phyloP scores from a whole-genome alignment of 2,329 filamentous ascomycete species.

The Exophiala dermatitidis region DNA sequence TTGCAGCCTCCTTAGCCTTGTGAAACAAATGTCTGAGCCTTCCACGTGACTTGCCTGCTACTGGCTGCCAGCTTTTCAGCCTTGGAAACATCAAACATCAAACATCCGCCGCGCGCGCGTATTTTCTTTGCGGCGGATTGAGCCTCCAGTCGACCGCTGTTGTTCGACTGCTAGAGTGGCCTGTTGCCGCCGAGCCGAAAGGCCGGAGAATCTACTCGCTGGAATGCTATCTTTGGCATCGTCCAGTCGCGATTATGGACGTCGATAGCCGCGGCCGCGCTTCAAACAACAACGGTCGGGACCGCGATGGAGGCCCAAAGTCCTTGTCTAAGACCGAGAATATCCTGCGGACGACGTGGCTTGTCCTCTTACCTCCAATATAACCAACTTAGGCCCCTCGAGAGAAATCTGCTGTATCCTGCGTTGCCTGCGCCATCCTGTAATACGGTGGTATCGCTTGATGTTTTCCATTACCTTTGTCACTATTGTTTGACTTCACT shows the following conservation, averaged over 20 bases:
- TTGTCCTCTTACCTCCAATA: neutral
- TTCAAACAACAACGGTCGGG: slow-evolving; percentile 10
- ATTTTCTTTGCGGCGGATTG: neutral
- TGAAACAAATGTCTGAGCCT: neutral
- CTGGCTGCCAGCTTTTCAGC: slow-evolving; percentile 2
- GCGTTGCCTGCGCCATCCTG: neutral
- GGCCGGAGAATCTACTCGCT: neutral
- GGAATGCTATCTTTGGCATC: slow-evolving; percentile 6
- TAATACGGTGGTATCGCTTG: neutral
- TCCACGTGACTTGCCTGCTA: neutral
- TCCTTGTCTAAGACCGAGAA: slow-evolving; percentile 5
- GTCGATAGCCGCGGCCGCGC: slow-evolving; percentile 6
- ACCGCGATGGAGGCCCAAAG: neutral
- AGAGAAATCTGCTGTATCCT: neutral
- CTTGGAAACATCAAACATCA: neutral
- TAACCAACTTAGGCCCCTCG: neutral
- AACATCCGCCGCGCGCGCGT: slow-evolving; percentile 9
- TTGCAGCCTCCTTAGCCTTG: slow-evolving; percentile 3
- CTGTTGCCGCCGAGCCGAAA: neutral
- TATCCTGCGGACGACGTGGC: neutral
- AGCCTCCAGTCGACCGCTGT: slow-evolving; percentile 8
- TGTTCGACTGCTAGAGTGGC: neutral
- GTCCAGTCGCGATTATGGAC: neutral
- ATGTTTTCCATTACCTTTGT: neutral
- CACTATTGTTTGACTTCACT: too few species aligned